Evolutionary conservation across 169 alveolate genomes (phyloP).

Genomic region (Cryptosporidium sp.): DNA sequence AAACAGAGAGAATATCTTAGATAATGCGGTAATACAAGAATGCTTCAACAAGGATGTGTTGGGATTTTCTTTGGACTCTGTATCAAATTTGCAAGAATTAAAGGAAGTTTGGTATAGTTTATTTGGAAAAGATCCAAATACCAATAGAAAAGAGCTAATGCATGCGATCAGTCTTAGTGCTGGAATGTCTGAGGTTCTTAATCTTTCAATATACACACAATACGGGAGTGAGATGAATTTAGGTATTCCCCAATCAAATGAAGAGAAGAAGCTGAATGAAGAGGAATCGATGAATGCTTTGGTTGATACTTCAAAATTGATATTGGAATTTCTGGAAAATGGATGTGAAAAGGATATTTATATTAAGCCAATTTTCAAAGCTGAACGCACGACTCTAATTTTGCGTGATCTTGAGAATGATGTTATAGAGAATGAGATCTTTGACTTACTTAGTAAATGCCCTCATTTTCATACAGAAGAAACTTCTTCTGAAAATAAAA

Average conservation of each 20-base stretch:
- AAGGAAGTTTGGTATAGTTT: background rate
- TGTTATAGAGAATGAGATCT: constrained; percentile 24
- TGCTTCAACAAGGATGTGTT: constrained; percentile 7
- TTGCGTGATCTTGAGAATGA: constrained; percentile 43
- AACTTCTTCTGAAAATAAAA: background rate
- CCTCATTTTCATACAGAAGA: constrained; percentile 13
- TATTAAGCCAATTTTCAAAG: constrained; percentile 46
- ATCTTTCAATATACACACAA: background rate
- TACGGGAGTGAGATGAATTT: background rate
- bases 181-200: background rate
- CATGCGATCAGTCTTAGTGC: constrained; percentile 15
- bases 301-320: background rate
- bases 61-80: constrained; percentile 37
- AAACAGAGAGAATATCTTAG: constrained; percentile 40
- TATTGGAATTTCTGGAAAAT: background rate
- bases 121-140: background rate
- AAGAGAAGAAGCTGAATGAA: background rate
- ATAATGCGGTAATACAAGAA: constrained; percentile 13
- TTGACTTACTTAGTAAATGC: constrained; percentile 23
- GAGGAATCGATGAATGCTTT: background rate
- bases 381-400: constrained; percentile 52
- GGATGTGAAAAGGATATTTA: constrained; percentile 15
- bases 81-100: background rate
- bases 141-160: constrained; percentile 2
- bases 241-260: background rate